Conservation (phyloP, 345 rosid genomes). For the Schrenkiella parvula region DNA sequence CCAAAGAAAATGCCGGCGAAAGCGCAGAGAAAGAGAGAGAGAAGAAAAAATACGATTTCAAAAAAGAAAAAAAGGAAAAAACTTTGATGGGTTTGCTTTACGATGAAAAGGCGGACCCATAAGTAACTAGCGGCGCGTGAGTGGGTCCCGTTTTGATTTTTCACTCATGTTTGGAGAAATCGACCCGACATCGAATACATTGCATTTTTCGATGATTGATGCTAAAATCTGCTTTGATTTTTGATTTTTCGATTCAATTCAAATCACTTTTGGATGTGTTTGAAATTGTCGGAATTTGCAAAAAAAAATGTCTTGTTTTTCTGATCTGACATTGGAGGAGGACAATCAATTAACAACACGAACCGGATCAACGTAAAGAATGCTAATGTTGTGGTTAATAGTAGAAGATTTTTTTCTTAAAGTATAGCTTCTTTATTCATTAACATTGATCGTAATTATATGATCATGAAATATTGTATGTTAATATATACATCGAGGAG, state of each 20-base stretch:
- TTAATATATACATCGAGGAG: too few species aligned
- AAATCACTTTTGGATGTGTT: not conserved
- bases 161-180: conserved; percentile 5
- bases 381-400: too few species aligned
- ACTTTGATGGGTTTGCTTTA: conserved; percentile 4
- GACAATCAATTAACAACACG: not conserved
- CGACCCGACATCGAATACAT: not conserved
- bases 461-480: too few species aligned
- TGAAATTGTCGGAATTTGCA: not conserved
- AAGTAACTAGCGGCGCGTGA: conserved; percentile 17
- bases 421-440: too few species aligned
- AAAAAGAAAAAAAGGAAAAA: not conserved
- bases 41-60: not conserved
- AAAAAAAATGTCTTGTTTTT: too few species aligned
- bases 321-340: not conserved
- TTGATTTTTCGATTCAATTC: not conserved
- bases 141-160: conserved; percentile 27
- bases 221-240: not conserved
- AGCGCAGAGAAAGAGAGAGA: not conserved
- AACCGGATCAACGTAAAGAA: not conserved
- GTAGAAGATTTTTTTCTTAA: too few species aligned
- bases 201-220: not conserved
- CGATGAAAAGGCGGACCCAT: not conserved
- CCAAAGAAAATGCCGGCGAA: conserved; percentile 14
- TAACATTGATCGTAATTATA: too few species aligned